Conservation (phyloP, 2,329 filamentous ascomycete genomes). For the Venturia pyrina region DNA sequence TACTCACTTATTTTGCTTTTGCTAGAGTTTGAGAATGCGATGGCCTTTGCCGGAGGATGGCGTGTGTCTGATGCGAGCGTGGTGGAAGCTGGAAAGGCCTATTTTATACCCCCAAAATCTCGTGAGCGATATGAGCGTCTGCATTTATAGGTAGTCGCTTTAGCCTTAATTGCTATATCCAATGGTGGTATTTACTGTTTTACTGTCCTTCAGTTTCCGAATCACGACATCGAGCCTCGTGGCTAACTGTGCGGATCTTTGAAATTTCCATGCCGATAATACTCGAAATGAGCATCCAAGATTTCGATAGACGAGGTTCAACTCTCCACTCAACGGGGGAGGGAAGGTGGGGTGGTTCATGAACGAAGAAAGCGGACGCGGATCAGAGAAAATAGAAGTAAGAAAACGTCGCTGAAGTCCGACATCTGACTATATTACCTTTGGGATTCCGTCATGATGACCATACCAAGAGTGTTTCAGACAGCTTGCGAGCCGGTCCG, state of each 20-base stretch:
- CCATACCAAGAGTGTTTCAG: background rate
- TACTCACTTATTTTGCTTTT: background rate
- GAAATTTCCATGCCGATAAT: no score
- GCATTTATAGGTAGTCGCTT: constrained; percentile 4
- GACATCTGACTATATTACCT: no score
- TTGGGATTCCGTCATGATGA: background rate
- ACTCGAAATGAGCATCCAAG: no score
- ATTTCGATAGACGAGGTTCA: no score
- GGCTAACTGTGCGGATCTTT: no score
- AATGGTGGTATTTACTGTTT: background rate
- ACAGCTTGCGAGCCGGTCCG: background rate
- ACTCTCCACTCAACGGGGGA: no score
- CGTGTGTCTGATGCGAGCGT: background rate
- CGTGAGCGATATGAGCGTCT: background rate
- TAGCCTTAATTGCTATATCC: background rate
- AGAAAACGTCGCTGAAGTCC: no score
- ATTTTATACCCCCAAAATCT: constrained; percentile 6
- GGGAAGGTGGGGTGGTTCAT: no score
- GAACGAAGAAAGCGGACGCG: background rate
- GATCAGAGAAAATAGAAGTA: background rate
- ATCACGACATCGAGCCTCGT: background rate
- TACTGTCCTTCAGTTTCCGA: background rate
- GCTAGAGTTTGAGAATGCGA: background rate
- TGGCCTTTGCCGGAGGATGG: background rate
- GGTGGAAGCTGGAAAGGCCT: background rate